phyloP scores from a whole-genome alignment of 352 stramenopile species.

The Phytophthora multivora region DNA sequence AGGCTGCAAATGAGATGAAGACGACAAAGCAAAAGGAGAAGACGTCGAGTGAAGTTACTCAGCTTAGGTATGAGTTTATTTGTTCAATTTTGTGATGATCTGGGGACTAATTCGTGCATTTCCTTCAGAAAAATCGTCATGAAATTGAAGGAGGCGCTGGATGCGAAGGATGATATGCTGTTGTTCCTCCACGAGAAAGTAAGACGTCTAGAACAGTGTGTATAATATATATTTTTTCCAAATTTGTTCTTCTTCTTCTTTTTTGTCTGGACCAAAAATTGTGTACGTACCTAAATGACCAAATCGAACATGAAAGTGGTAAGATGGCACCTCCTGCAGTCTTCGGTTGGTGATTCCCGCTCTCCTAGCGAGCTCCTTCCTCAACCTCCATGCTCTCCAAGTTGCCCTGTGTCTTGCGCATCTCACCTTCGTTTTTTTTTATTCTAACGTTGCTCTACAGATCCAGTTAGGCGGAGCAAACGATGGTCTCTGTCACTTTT shows the following conservation, averaged over 20 bases:
- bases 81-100: not conserved
- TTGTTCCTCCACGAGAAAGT: constrained; percentile 62
- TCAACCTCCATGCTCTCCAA: not conserved
- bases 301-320: constrained; percentile 42
- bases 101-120: not conserved
- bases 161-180: constrained; percentile 67
- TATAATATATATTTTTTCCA: not conserved
- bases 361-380: constrained; percentile 1
- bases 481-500: constrained; percentile 78
- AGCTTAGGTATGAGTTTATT: constrained; percentile 17
- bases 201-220: constrained; percentile 32
- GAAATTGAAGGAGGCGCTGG: constrained; percentile 57
- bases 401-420: constrained; percentile 7
- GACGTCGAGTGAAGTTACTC: constrained; percentile 6
- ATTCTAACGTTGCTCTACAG: constrained; percentile 30
- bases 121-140: constrained; percentile 52
- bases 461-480: constrained; percentile 78
- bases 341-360: not conserved
- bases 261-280: too few relatives aligned
- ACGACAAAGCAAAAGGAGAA: not conserved
- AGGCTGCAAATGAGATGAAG: too few relatives aligned
- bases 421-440: constrained; percentile 25
- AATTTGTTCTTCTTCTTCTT: too few relatives aligned
- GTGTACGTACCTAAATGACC: too few relatives aligned
- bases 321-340: constrained; percentile 5